These are phyloP conservation scores for Jackrogersella minutella DNA, from an alignment of 495 filamentous ascomycete genomes.

Conservation along the genomic window DNA sequence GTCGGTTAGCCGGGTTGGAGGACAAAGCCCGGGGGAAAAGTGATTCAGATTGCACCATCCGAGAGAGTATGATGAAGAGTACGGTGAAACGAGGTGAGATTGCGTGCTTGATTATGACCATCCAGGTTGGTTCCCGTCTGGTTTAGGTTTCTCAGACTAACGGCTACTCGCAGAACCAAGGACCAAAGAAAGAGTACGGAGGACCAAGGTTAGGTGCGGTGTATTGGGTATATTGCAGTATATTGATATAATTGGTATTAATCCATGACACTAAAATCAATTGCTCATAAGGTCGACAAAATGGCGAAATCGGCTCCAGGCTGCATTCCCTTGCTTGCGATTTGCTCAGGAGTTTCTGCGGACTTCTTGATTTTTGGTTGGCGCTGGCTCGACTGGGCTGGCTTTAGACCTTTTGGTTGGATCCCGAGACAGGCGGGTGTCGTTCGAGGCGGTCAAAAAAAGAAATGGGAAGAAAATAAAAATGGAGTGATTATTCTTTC, in stretches of 20 bases:
- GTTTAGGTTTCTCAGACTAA: constrained; percentile 10
- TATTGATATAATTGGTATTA: neutral
- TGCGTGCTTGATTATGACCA: constrained; percentile 35
- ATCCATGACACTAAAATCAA: neutral
- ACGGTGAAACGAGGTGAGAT: constrained; percentile 41
- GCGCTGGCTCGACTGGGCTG: constrained; percentile 8
- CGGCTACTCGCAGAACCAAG: constrained; percentile 26
- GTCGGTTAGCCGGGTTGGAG: constrained; percentile 26
- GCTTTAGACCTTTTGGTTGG: too few relatives aligned
- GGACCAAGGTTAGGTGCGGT: neutral
- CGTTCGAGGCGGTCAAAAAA: constrained; percentile 31
- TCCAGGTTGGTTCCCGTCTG: constrained; percentile 10
- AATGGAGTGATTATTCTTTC: constrained; percentile 17
- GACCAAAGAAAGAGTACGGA: constrained; percentile 1
- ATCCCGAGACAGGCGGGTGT: neutral
- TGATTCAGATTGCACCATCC: constrained; percentile 41
- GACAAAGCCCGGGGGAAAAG: constrained; percentile 30
- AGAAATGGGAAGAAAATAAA: constrained; percentile 15
- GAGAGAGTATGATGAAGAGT: constrained; percentile 30
- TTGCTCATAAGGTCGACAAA: constrained; percentile 25
- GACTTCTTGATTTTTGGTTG: constrained; percentile 2
- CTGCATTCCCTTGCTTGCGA: constrained; percentile 9
- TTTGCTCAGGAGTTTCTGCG: neutral
- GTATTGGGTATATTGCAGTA: neutral
- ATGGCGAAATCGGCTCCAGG: constrained; percentile 40